phyloP scores from a whole-genome alignment of 345 rosid genomes.

The Euphorbia peplus region DNA sequence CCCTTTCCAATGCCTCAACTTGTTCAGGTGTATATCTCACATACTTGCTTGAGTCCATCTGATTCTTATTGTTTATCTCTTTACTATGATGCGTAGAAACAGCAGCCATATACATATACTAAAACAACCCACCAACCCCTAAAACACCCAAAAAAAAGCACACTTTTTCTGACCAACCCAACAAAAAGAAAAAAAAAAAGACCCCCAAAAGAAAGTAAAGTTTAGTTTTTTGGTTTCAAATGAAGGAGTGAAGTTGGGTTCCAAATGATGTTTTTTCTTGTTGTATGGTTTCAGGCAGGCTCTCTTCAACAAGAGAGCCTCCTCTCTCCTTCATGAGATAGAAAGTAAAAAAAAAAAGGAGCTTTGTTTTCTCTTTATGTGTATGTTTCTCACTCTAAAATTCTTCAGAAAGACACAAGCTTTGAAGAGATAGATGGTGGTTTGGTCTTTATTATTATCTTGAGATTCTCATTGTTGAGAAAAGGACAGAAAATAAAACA shows the following conservation, averaged over 20 bases:
- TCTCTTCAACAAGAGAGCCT: conserved; percentile 60
- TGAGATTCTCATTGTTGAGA: conserved; percentile 37
- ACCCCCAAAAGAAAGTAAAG: conserved; percentile 5
- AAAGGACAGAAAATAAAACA: conserved; percentile 1
- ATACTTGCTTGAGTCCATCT: conserved; percentile 63
- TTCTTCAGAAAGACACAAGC: not conserved
- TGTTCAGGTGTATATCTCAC: conserved; percentile 77
- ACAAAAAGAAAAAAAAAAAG: not conserved
- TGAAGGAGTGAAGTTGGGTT: conserved; percentile 12
- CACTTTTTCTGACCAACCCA: not conserved
- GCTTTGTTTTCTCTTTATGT: not conserved
- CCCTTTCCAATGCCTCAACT: conserved; percentile 77
- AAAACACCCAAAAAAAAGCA: not conserved
- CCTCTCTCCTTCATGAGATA: conserved; percentile 44
- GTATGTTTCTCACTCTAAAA: not conserved
- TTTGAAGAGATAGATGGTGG: not conserved
- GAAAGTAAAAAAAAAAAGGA: not conserved
- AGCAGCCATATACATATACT: conserved; percentile 33
- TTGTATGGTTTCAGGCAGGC: conserved; percentile 42
- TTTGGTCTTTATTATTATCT: conserved; percentile 39
- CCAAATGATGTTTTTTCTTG: conserved; percentile 28
- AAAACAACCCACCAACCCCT: too few species aligned
- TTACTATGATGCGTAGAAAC: conserved; percentile 42
- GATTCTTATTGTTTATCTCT: conserved; percentile 30
- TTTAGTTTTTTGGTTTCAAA: not conserved